phyloP scores from a whole-genome alignment of 257 asterid genomes.

The Plantago major region DNA sequence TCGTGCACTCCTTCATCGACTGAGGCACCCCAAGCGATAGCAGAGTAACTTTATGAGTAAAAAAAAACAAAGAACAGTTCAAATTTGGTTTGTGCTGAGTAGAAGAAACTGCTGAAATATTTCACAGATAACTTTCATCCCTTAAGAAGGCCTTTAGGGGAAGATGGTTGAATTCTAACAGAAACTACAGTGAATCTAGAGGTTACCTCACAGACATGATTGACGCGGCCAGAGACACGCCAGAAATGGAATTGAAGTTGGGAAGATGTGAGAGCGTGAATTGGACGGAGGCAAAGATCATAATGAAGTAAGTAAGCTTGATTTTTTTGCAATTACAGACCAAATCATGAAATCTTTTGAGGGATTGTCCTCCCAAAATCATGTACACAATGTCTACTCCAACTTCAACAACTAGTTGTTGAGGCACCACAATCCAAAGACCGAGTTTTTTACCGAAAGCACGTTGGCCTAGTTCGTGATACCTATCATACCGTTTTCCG shows the following conservation, averaged over 20 bases:
- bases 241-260: slow-evolving; percentile 34
- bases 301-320: slow-evolving; percentile 26
- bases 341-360: slow-evolving; percentile 15
- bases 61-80: neutral
- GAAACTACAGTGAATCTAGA: neutral
- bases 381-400: slow-evolving; percentile 38
- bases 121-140: too few relatives aligned
- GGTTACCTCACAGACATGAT: slow-evolving; percentile 31
- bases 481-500: slow-evolving; percentile 31
- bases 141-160: too few relatives aligned
- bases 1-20: slow-evolving; percentile 14
- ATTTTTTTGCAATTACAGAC: slow-evolving; percentile 23
- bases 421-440: slow-evolving; percentile 35
- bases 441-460: slow-evolving; percentile 34
- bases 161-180: too few relatives aligned
- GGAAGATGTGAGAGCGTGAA: slow-evolving; percentile 34
- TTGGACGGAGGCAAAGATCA: slow-evolving; percentile 34
- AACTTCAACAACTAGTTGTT: slow-evolving; percentile 27
- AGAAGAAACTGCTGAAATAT: too few relatives aligned
- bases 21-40: slow-evolving; percentile 25
- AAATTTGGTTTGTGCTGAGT: too few relatives aligned
- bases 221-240: slow-evolving; percentile 31
- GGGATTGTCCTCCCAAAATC: slow-evolving; percentile 31
- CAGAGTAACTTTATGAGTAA: slow-evolving; percentile 10
- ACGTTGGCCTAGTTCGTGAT: slow-evolving; percentile 35